Evolutionary conservation across 2,329 filamentous ascomycete genomes (phyloP).

Genomic region (Botrytis galanthina): DNA sequence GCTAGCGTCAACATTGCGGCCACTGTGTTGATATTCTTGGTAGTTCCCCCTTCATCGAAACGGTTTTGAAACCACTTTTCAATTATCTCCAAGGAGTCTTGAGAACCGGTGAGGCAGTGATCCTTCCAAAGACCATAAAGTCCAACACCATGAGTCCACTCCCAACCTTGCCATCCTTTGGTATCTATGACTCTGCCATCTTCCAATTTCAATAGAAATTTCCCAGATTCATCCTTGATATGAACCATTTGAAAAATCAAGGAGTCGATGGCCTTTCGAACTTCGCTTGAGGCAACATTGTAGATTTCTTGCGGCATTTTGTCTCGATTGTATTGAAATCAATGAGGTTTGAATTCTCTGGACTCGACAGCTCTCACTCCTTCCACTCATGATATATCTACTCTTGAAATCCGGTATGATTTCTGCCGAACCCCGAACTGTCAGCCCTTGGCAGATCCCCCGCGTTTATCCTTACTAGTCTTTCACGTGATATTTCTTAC

Average conservation of each 20-base stretch:
- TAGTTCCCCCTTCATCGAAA: slow-evolving; percentile 54
- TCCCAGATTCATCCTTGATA: slow-evolving; percentile 71
- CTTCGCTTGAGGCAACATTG: slow-evolving; percentile 47
- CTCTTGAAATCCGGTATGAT: background rate
- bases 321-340: background rate
- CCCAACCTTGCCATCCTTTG: slow-evolving; percentile 82
- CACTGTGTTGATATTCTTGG: slow-evolving; percentile 82
- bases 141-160: slow-evolving; percentile 79
- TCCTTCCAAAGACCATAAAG: slow-evolving; percentile 83
- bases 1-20: slow-evolving; percentile 73
- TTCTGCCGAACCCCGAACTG: slow-evolving; percentile 2
- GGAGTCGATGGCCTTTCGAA: slow-evolving; percentile 56
- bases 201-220: slow-evolving; percentile 67
- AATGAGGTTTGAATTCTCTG: background rate
- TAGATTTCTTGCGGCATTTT: slow-evolving; percentile 30
- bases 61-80: slow-evolving; percentile 70
- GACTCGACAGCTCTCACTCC: background rate
- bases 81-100: slow-evolving; percentile 61
- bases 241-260: slow-evolving; percentile 74
- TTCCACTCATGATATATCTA: slow-evolving; percentile 4
- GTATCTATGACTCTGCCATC: slow-evolving; percentile 70
- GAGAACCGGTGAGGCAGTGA: slow-evolving; percentile 67
- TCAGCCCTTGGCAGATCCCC: slow-evolving; percentile 7
- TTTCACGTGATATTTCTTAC: background rate
- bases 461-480: slow-evolving; percentile 10